phyloP scores from a whole-genome alignment of 2,329 filamentous ascomycete species.

The Cladosporium sp. region DNA sequence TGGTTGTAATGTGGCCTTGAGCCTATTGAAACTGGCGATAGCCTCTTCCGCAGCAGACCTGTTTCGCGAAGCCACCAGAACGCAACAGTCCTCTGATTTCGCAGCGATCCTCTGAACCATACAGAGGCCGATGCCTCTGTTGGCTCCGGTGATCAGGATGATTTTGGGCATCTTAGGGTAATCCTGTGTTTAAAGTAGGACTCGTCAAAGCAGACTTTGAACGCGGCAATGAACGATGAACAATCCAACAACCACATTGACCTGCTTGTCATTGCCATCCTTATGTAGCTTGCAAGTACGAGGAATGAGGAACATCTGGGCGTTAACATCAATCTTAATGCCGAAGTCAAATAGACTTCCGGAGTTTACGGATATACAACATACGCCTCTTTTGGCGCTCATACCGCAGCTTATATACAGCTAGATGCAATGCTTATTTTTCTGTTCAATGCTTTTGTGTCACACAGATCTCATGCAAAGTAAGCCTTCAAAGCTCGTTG shows the following conservation, averaged over 20 bases:
- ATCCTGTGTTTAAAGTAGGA: no score
- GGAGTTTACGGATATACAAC: constrained; percentile 1
- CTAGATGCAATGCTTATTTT: not conserved
- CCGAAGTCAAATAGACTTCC: not conserved
- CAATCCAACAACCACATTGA: no score
- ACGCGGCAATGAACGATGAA: no score
- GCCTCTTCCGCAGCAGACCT: constrained; percentile 26
- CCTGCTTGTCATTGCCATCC: no score
- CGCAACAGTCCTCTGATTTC: constrained; percentile 22
- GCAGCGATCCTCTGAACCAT: constrained; percentile 20
- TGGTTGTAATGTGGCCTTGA: constrained; percentile 21
- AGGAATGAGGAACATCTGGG: not conserved
- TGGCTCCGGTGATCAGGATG: constrained; percentile 22
- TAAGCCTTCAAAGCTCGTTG: not conserved
- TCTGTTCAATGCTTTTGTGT: not conserved
- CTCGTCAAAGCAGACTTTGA: no score
- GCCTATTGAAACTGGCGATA: constrained; percentile 20
- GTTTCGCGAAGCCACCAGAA: constrained; percentile 30
- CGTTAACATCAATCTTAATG: not conserved
- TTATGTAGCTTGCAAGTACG: not conserved
- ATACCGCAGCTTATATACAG: not conserved
- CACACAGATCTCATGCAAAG: not conserved
- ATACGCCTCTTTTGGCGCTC: not conserved
- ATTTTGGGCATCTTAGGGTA: constrained; percentile 9
- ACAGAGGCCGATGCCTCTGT: constrained; percentile 21